Evolutionary conservation across 2,329 filamentous ascomycete genomes (phyloP).

Genomic region (Sphaerostilbella broomeana): DNA sequence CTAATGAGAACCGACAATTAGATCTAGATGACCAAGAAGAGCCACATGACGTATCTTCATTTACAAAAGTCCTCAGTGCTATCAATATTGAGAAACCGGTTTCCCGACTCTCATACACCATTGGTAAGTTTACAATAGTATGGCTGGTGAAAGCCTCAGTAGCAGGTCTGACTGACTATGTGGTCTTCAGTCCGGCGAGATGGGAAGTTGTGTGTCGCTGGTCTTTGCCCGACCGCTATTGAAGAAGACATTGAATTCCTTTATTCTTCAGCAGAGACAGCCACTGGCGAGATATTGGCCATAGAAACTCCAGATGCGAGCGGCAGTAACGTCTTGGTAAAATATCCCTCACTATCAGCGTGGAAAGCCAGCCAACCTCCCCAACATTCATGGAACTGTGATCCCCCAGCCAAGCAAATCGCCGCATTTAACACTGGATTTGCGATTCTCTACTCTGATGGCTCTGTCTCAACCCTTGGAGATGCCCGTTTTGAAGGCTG

Average conservation of each 20-base stretch:
- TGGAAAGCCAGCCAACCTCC: constrained; percentile 11
- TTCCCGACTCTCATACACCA: constrained; percentile 38
- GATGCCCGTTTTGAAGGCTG: constrained; percentile 52
- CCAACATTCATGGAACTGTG: constrained; percentile 18
- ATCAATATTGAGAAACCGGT: constrained; percentile 29
- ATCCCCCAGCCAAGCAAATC: constrained; percentile 31
- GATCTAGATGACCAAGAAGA: constrained; percentile 22
- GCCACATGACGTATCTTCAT: constrained; percentile 39
- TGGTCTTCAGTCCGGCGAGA: constrained; percentile 18
- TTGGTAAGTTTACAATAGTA: constrained; percentile 33
- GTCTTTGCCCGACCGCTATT: constrained; percentile 12
- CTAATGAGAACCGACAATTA: background rate
- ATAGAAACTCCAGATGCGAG: background rate
- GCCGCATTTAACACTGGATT: constrained; percentile 45
- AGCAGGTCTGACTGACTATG: constrained; percentile 8
- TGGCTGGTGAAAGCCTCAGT: background rate
- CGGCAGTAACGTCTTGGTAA: constrained; percentile 14
- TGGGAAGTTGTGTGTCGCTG: constrained; percentile 17
- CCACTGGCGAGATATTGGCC: constrained; percentile 16
- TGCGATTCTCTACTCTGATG: constrained; percentile 36
- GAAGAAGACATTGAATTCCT: constrained; percentile 3
- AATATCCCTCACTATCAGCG: constrained; percentile 19
- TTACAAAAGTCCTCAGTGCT: constrained; percentile 36
- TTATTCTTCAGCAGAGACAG: constrained; percentile 12
- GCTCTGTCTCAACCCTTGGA: constrained; percentile 47